Percentiles rank a stretch among this genome's conserved stretches.
These are phyloP conservation scores for Toxicodendron radicans DNA, from an alignment of 345 rosid genomes.

Conservation along the genomic window DNA sequence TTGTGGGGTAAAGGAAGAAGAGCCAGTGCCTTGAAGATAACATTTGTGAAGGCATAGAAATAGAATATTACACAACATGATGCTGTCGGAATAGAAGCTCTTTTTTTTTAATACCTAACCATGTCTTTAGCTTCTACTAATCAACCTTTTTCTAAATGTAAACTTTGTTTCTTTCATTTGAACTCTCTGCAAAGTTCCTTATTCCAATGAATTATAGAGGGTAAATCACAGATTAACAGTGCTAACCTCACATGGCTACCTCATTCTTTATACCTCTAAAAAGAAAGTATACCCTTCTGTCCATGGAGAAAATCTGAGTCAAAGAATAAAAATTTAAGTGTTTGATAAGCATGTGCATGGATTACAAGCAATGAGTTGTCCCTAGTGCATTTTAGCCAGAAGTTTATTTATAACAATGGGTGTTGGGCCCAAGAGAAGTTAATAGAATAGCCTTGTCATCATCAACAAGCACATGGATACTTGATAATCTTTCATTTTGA, in stretches of 20 bases:
- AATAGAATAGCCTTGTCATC: slow-evolving; percentile 13
- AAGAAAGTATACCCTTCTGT: neutral
- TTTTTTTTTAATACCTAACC: neutral
- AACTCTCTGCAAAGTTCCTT: neutral
- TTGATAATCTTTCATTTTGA: slow-evolving; percentile 20
- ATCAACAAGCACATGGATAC: slow-evolving; percentile 37
- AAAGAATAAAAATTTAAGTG: slow-evolving; percentile 14
- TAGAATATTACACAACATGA: slow-evolving; percentile 27
- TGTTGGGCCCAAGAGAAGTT: slow-evolving; percentile 33
- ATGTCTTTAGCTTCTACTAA: neutral
- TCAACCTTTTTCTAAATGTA: slow-evolving; percentile 15
- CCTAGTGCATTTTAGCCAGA: slow-evolving; percentile 12
- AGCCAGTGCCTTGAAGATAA: slow-evolving; percentile 8
- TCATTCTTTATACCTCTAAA: neutral
- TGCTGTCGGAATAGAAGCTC: slow-evolving; percentile 45
- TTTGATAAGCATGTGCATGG: slow-evolving; percentile 34
- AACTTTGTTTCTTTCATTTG: slow-evolving; percentile 18
- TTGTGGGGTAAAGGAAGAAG: slow-evolving; percentile 5
- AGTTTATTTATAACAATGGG: slow-evolving; percentile 1
- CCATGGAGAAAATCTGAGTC: slow-evolving; percentile 13
- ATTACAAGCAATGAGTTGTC: slow-evolving; percentile 32
- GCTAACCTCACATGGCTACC: slow-evolving; percentile 13
- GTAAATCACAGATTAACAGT: slow-evolving; percentile 1
- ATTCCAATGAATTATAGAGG: slow-evolving; percentile 9
- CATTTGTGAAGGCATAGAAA: slow-evolving; percentile 20